phyloP scores from a whole-genome alignment of 495 filamentous ascomycete genomes.

The Hypoxylon lenormandii region DNA sequence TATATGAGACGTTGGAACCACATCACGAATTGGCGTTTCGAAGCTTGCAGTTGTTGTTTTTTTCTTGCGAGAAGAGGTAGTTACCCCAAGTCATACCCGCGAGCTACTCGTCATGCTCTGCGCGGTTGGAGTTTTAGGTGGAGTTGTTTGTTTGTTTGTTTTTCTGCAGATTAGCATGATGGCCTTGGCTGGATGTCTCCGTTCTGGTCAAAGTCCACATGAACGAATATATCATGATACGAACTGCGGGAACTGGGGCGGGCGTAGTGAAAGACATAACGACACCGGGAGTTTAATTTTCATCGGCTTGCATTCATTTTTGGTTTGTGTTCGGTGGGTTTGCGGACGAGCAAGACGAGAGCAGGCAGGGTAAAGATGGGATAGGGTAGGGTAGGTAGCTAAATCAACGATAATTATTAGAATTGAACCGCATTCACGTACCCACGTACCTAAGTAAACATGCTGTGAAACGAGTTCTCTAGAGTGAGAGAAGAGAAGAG shows the following conservation, averaged over 20 bases:
- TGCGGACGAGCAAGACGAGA: no score
- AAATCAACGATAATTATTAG: slow-evolving; percentile 11
- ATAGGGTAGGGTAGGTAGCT: slow-evolving; percentile 11
- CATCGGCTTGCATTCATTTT: slow-evolving; percentile 22
- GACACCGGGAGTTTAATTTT: not conserved
- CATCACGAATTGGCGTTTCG: slow-evolving; percentile 11
- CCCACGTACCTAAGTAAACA: no score
- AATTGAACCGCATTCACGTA: no score
- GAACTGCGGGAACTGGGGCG: slow-evolving; percentile 6
- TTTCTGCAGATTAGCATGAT: slow-evolving; percentile 21
- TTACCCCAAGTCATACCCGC: slow-evolving; percentile 19
- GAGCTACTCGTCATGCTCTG: slow-evolving; percentile 22
- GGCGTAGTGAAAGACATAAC: not conserved
- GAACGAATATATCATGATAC: slow-evolving; percentile 10
- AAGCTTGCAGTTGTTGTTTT: slow-evolving; percentile 6
- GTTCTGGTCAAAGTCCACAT: not conserved
- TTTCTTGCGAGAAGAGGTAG: no score
- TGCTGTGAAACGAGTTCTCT: no score
- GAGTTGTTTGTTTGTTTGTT: slow-evolving; percentile 24
- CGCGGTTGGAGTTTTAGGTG: not conserved
- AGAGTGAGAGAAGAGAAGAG: no score
- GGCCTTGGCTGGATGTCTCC: not conserved
- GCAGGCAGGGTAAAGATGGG: slow-evolving; percentile 3
- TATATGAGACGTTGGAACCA: slow-evolving; percentile 3
- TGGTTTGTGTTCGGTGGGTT: slow-evolving; percentile 12